These are phyloP conservation scores for Raddia guianensis DNA, from an alignment of 176 grass and related monocot genomes.

Conservation along the genomic window DNA sequence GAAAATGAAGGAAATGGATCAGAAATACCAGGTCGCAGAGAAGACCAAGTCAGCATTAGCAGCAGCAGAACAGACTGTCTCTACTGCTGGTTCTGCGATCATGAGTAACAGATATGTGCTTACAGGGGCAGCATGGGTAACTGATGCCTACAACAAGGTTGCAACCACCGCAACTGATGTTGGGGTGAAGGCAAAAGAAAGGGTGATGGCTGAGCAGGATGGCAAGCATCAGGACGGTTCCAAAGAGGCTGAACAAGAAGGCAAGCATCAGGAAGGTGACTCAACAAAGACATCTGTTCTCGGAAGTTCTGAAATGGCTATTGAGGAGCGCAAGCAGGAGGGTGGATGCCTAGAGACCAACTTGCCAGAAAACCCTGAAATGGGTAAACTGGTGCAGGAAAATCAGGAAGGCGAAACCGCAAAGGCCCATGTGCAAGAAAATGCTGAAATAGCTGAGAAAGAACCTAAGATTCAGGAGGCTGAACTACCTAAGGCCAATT, in stretches of 20 bases:
- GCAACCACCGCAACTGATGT: constrained; percentile 51
- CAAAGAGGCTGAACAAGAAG: constrained; percentile 7
- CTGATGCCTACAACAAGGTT: constrained; percentile 76
- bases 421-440: constrained; percentile 27
- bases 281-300: neutral
- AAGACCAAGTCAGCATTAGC: constrained; percentile 74
- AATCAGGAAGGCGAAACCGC: constrained; percentile 10
- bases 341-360: constrained; percentile 5
- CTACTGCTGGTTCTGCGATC: constrained; percentile 66
- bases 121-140: constrained; percentile 74
- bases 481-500: constrained; percentile 9
- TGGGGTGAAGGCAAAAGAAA: constrained; percentile 51
- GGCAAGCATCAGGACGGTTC: constrained; percentile 17
- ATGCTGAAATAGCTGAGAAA: neutral
- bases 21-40: constrained; percentile 88
- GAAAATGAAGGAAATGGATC: constrained; percentile 89
- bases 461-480: constrained; percentile 31
- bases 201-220: constrained; percentile 43
- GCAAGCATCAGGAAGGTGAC: constrained; percentile 40
- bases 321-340: neutral
- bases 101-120: constrained; percentile 76
- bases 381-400: constrained; percentile 2
- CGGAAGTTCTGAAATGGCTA: constrained; percentile 20
- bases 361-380: constrained; percentile 17
- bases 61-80: constrained; percentile 75